phyloP scores from a whole-genome alignment of 2,329 filamentous ascomycete species.

The Chalara sp. region DNA sequence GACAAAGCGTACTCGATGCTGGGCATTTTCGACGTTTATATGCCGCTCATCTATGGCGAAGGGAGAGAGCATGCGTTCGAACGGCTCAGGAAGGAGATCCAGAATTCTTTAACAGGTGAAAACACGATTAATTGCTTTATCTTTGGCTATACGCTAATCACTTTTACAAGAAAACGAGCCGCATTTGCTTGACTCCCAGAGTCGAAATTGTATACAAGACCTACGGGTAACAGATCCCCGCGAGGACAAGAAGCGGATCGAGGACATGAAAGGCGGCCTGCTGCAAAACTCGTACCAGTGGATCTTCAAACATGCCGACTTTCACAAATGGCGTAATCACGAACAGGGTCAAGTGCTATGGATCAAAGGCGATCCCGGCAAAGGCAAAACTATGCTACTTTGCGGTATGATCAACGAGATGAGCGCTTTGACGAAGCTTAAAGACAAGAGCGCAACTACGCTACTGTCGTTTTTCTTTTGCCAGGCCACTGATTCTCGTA shows the following conservation, averaged over 20 bases:
- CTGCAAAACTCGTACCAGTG: slow-evolving; percentile 27
- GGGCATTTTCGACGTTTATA: not conserved
- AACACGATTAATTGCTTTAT: slow-evolving; percentile 1
- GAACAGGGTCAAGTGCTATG: slow-evolving; percentile 22
- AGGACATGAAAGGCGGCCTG: slow-evolving; percentile 17
- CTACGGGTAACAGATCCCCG: not conserved
- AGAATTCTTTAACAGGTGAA: slow-evolving; percentile 1
- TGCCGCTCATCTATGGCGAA: too few relatives aligned
- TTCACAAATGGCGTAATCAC: slow-evolving; percentile 21
- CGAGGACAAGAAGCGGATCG: not conserved
- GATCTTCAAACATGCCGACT: slow-evolving; percentile 26
- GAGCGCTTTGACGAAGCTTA: not conserved
- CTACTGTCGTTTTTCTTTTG: slow-evolving; percentile 24
- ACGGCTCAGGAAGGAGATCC: not conserved
- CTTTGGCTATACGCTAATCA: not conserved
- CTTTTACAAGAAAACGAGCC: not conserved
- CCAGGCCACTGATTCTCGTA: too few relatives aligned
- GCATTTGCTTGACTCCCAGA: not conserved
- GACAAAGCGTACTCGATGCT: not conserved
- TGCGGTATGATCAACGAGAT: not conserved
- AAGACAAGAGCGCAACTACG: not conserved
- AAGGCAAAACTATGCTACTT: too few relatives aligned
- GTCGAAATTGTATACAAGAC: not conserved
- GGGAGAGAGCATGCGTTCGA: not conserved
- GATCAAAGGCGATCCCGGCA: not conserved